A percentile compares a stretch with the other conserved stretches of the same genome.
Conservation (phyloP, 805 yeast genomes). For the Ogataea paradorogensis region DNA sequence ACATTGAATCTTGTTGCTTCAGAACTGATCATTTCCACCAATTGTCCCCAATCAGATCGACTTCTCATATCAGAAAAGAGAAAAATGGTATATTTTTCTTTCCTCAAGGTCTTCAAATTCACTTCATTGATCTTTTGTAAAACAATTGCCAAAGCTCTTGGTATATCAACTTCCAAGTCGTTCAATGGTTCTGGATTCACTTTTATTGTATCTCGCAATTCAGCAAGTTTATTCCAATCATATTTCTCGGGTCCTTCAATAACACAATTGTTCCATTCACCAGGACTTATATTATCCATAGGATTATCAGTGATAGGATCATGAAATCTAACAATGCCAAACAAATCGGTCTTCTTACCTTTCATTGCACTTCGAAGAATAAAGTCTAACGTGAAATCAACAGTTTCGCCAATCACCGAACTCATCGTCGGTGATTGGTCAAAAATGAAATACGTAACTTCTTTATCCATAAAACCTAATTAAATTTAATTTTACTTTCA, state of each 20-base stretch:
- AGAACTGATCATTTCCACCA: conserved; percentile 14
- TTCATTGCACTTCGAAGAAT: conserved; percentile 30
- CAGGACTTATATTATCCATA: conserved; percentile 19
- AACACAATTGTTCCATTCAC: conserved; percentile 25
- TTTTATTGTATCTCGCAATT: conserved; percentile 13
- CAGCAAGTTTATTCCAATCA: conserved; percentile 18
- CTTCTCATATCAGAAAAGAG: conserved; percentile 20
- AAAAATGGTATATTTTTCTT: conserved; percentile 18
- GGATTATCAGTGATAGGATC: conserved; percentile 27
- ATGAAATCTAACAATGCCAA: conserved; percentile 26
- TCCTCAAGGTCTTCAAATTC: conserved; percentile 13
- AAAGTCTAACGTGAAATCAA: conserved; percentile 41
- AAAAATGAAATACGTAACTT: conserved; percentile 38
- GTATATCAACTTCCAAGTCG: conserved; percentile 28
- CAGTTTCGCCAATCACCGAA: conserved; percentile 36
- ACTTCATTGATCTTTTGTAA: conserved; percentile 17
- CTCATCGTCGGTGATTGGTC: conserved; percentile 49
- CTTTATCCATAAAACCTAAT: conserved; percentile 20
- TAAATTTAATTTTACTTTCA: too few relatives aligned
- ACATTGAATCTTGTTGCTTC: conserved; percentile 16
- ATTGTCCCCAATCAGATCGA: conserved; percentile 19
- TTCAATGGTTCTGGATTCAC: conserved; percentile 18
- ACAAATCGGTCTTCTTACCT: conserved; percentile 27
- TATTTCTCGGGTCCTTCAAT: conserved; percentile 18
- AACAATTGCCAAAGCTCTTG: conserved; percentile 28